Evolutionary conservation across 208 protist species (phyloP), one percentile per base, ranked within the genome.

Genomic region (Trypanosoma lewisi): DNA sequence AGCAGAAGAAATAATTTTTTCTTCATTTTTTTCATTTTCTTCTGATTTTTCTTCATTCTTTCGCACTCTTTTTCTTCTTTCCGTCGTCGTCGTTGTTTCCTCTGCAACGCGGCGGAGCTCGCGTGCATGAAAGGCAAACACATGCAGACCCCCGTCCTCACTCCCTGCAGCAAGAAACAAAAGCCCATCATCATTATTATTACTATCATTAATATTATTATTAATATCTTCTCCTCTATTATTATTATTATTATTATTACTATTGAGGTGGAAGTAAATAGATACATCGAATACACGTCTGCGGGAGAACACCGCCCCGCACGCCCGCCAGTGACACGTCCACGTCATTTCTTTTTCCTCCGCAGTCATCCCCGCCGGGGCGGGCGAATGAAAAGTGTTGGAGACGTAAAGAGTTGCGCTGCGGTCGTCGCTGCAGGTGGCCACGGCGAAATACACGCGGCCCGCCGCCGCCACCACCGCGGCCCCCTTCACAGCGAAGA

Each of bases 341-440:
- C 72, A 84, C 59, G 30, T 75, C 73, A 41, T 50, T 47, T 23
- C 23, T 34, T 44, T n/a, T n/a, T n/a, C n/a, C n/a, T n/a, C n/a
- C n/a, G n/a, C n/a, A n/a, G n/a, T n/a, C n/a, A n/a, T n/a, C n/a
- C n/a, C n/a, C n/a, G n/a, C n/a, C n/a, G n/a, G n/a, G 33, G 47
- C 60, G 19, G 36, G 33, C 14, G 49, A 1, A 11, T 17, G 9
- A 31, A 33, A 9, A 17, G 6, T 4, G 48, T 21, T 31, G n/a
- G 56, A 34, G 14, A 67, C n/a, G 34, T 67, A 87, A 4, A 91
- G 39, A 2, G 76, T 71, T 16, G 78, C 88, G 4, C 75, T 78
- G 19, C 85, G 80, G 65, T 95, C 85, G 52, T 92, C 88, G 60
- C 83, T 92, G 61, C 88, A 89, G 0, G 88, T 89, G 2, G 82